Evolutionary conservation across 1,284 basidiomycete genomes (phyloP), one percentile per base, ranked within the genome.

Genomic region (Naganishia albida): DNA sequence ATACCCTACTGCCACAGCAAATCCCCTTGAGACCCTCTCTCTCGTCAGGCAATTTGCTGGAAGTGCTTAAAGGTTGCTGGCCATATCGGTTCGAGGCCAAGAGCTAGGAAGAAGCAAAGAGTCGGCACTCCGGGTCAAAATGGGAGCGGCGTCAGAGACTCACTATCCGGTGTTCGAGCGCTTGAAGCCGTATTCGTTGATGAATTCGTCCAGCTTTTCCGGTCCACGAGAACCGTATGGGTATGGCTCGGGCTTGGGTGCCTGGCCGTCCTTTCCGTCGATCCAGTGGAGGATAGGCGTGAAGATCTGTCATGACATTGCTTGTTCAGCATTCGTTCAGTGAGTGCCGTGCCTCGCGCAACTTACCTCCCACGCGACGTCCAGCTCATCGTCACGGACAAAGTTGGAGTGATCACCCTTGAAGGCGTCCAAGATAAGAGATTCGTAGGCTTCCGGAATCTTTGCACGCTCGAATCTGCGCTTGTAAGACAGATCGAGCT

Each of bases 401-500:
- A 96, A 96, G 78, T 82, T 81, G 46, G 78, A 80, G 72, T 81
- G 81, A 70, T 82, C 81, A 46, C 81, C 80, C 73, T 88, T 90
- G 76, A 95, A 83, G 7, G 90, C 90, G 74, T 95, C 92, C 68
- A 93, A 83, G 73, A 95, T 92, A 64, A 95, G 85, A 20, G 88
- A 87, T 81, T 96, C 93, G 78, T 96, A 96, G 39, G 93, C 93
- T 81, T 94, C 92, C 26, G 93, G 93, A 68, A 96, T 93, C 78
- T 88, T 88, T 64, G 86, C 81, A 67, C 93, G 92, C 44, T 85
- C 82, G 83, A 96, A 97, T 57, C 94, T 87, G 68, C 89, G 84
- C 85, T 95, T 94, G 85, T 97, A 97, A 25, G 93, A 94, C 72
- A 97, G 80, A 81, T 97, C 93, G 88, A 97, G 93, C 81, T 97